Evolutionary conservation across 371 early-diverging fungal genomes (phyloP).

Genomic region (Zychaea mexicana): DNA sequence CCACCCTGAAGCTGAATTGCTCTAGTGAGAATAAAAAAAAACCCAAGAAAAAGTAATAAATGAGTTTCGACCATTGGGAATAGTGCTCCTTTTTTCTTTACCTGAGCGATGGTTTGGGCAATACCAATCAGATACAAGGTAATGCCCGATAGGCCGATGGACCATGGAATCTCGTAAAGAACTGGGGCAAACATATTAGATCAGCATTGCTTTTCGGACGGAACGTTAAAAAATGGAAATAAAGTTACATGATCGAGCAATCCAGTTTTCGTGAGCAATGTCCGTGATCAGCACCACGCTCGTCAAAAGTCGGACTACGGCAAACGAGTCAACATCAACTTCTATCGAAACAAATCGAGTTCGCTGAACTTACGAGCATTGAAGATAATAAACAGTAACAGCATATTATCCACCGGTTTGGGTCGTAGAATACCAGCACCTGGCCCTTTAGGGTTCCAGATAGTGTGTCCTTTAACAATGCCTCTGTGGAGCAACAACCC

Average conservation of each 20-base stretch:
- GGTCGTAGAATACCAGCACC: conserved; percentile 17
- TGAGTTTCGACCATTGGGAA: too few species aligned
- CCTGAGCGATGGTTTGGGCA: conserved; percentile 29
- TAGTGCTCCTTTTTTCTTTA: not conserved
- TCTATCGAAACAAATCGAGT: too few species aligned
- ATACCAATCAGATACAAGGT: conserved; percentile 29
- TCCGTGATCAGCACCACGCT: not conserved
- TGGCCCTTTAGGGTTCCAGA: conserved; percentile 4
- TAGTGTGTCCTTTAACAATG: conserved; percentile 10
- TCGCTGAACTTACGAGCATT: conserved; percentile 24
- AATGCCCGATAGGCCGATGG: conserved; percentile 24
- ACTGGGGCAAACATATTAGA: too few species aligned
- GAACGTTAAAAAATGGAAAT: not conserved
- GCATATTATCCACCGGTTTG: conserved; percentile 24
- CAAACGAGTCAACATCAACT: too few species aligned
- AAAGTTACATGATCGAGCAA: conserved; percentile 2
- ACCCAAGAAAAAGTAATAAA: not conserved
- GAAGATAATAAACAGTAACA: conserved; percentile 17
- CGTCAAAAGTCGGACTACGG: not conserved
- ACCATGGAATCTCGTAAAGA: conserved; percentile 27
- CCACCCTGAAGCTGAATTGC: conserved; percentile 1
- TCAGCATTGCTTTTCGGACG: not conserved
- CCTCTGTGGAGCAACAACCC: conserved; percentile 13
- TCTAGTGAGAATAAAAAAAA: not conserved
- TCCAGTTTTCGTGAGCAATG: not conserved